Base-by-base conservation (phyloP, 2,329 filamentous ascomycete species). In the Claviceps sp. region DNA sequence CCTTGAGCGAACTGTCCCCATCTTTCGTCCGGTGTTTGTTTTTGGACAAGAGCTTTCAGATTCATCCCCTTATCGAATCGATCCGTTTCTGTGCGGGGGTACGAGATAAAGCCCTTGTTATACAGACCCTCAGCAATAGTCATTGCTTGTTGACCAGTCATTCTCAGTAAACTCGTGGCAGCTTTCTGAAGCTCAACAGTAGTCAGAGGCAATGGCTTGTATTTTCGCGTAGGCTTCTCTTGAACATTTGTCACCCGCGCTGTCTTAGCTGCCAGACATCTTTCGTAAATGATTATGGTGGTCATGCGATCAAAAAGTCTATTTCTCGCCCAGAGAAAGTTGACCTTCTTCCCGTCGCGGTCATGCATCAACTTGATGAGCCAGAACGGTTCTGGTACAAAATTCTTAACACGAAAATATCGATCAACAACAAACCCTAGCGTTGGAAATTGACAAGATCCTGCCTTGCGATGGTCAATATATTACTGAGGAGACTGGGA, bases 101-200 rank as follows among this genome's bases (percentile, higher is more conserved):
- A 98, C 67, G 90, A 96, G 68, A 98, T 95, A 69, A 90, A 97
- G 0, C 93, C 93, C 66, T 86, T 89, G 47, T 89, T 90, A 71
- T 98, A 98, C 2, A 98, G 78, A 5, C 74, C 73, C 67, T 98
- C 93, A 4, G 93, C 93, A 24, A 85, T 75, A 48, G 77, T 84
- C 90, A 98, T 96, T 45, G 95, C 88, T 54, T 85, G 78, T 60
- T 95, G 86, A 70, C 90, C 90, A 56, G 84, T 88, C 82, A 98
- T 88, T n/a, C 82, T 82, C 24, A 98, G 76, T 61, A 94, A 88
- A 30, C 83, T 79, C 57, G 87, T 95, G 13, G 93, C 91, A 70
- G 90, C 91, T 69, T 97, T 98, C 64, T 98, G 93, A 20, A 98
- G 73, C 65, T 97, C 93, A 20, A 98, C 90, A 0, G 93, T 98